Evolutionary conservation across 306 rosid genomes (phyloP).

Genomic region (Boehmeria nivea): DNA sequence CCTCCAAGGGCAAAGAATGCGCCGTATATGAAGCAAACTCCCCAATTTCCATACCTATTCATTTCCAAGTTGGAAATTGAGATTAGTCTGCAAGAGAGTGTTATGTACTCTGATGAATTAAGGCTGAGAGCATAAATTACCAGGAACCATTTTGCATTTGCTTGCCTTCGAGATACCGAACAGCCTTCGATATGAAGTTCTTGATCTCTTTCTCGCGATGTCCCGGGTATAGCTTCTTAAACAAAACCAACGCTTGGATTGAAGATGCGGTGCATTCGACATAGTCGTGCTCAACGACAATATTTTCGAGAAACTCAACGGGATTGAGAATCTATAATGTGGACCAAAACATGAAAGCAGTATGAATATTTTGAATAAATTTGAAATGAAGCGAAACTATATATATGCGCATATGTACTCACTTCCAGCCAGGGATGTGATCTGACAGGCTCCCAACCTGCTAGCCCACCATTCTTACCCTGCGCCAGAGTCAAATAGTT

Average conservation of each 20-base stretch:
- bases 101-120: neutral
- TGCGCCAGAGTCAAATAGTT: neutral
- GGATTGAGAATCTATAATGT: neutral
- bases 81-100: neutral
- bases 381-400: neutral
- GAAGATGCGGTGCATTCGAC: neutral
- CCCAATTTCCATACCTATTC: constrained; percentile 3
- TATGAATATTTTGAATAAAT: neutral
- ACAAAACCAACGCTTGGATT: constrained; percentile 1
- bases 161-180: neutral
- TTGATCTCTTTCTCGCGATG: neutral
- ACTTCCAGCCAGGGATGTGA: neutral
- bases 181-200: neutral
- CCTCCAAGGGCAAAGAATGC: constrained; percentile 4
- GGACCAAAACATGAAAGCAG: neutral
- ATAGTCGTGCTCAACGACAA: constrained; percentile 1
- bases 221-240: neutral
- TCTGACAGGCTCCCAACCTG: constrained; percentile 5
- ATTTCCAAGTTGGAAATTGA: neutral
- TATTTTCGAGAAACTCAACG: neutral
- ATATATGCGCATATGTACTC: neutral
- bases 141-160: neutral
- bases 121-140: neutral
- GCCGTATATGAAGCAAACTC: constrained; percentile 1
- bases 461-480: constrained; percentile 4